phyloP scores from a whole-genome alignment of 192 early-diverging fungal species.

The Coemansia sp. region DNA sequence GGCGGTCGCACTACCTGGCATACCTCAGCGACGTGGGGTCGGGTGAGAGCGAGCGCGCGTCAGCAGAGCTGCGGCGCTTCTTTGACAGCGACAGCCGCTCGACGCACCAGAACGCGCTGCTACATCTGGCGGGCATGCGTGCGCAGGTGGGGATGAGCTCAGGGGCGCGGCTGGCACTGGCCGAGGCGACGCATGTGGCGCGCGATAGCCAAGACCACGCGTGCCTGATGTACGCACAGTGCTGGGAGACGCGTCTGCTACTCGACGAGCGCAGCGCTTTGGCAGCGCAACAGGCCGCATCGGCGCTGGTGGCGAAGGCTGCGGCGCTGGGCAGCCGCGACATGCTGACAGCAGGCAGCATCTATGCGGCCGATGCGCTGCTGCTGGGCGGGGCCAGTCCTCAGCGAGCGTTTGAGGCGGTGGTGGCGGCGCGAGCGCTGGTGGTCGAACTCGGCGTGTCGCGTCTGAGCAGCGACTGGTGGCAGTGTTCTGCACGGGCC shows the following conservation, averaged over 20 bases:
- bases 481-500: slow-evolving; percentile 21
- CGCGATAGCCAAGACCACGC: slow-evolving; percentile 49
- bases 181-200: slow-evolving; percentile 47
- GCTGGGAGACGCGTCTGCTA: slow-evolving; percentile 35
- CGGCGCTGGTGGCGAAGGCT: slow-evolving; percentile 33
- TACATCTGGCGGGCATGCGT: slow-evolving; percentile 45
- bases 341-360: slow-evolving; percentile 16
- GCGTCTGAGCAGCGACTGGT: slow-evolving; percentile 16
- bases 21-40: slow-evolving; percentile 30
- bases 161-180: slow-evolving; percentile 27
- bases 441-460: slow-evolving; percentile 23
- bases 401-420: slow-evolving; percentile 16
- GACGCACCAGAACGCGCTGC: slow-evolving; percentile 37
- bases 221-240: slow-evolving; percentile 28
- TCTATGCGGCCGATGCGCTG: slow-evolving; percentile 28
- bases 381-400: background rate
- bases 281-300: background rate
- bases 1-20: slow-evolving; percentile 34
- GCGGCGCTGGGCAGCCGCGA: slow-evolving; percentile 17
- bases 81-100: slow-evolving; percentile 38
- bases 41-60: slow-evolving; percentile 32
- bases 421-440: slow-evolving; percentile 23
- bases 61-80: slow-evolving; percentile 32
- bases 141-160: slow-evolving; percentile 30
- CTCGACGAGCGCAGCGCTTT: slow-evolving; percentile 3